phyloP scores from a whole-genome alignment of 495 filamentous ascomycete genomes.

The Hyaloscypha hepaticicola region DNA sequence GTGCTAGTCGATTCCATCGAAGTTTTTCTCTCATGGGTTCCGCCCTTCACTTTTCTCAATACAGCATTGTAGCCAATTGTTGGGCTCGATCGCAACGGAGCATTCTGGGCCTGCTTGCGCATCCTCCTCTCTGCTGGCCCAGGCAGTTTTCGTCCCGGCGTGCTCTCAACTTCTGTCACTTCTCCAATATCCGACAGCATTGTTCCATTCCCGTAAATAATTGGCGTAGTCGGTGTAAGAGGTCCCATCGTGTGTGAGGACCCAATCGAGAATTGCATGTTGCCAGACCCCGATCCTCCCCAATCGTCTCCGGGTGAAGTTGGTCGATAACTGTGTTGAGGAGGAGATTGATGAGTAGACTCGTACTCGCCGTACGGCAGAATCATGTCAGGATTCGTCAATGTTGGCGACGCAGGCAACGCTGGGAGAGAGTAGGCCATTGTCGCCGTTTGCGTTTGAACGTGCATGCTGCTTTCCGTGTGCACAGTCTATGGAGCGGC shows the following conservation, averaged over 20 bases:
- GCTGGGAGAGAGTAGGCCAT: constrained; percentile 35
- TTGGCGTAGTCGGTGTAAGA: constrained; percentile 54
- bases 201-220: constrained; percentile 60
- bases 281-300: constrained; percentile 15
- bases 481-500: constrained; percentile 9
- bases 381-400: constrained; percentile 96
- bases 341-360: constrained; percentile 45
- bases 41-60: constrained; percentile 42
- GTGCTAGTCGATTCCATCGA: constrained; percentile 47
- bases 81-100: constrained; percentile 37
- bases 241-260: constrained; percentile 41
- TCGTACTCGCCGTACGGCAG: constrained; percentile 66
- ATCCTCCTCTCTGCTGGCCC: constrained; percentile 29
- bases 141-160: constrained; percentile 34
- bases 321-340: constrained; percentile 18
- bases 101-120: constrained; percentile 26
- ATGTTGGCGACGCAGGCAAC: constrained; percentile 68
- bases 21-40: constrained; percentile 26
- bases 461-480: constrained; percentile 26
- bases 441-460: constrained; percentile 30
- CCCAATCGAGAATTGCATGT: constrained; percentile 33
- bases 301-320: constrained; percentile 19
- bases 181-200: constrained; percentile 75
- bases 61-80: constrained; percentile 39
- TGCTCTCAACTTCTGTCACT: constrained; percentile 61